Evolutionary conservation across 345 rosid species (phyloP).

Genomic region (Angophora floribunda): DNA sequence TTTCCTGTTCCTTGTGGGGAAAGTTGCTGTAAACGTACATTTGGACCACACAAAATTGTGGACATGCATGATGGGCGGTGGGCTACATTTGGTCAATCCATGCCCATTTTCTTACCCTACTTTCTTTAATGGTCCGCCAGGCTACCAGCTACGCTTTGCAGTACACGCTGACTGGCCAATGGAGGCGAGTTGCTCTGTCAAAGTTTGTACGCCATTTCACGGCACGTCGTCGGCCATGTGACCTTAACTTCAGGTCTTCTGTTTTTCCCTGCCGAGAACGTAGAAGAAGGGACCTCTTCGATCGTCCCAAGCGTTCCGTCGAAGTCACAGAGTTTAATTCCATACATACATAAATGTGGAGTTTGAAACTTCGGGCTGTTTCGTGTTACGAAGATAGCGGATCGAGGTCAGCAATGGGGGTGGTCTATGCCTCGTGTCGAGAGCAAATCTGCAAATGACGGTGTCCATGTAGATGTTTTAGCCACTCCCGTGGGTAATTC

Average conservation of each 20-base stretch:
- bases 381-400: neutral
- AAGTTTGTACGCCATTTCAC: neutral
- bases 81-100: neutral
- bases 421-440: neutral
- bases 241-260: neutral
- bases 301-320: neutral
- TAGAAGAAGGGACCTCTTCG: neutral
- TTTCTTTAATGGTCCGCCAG: neutral
- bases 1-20: neutral
- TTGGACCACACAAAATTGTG: neutral
- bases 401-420: neutral
- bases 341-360: neutral
- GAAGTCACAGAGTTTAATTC: neutral
- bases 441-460: neutral
- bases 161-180: neutral
- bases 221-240: neutral
- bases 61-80: neutral
- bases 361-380: neutral
- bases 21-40: neutral
- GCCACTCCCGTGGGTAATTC: neutral
- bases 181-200: neutral
- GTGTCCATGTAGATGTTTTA: neutral
- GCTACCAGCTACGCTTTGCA: neutral
- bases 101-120: neutral
- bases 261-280: neutral